Evolutionary conservation across 306 rosid genomes (phyloP).

Genomic region (Vigna mungo): DNA sequence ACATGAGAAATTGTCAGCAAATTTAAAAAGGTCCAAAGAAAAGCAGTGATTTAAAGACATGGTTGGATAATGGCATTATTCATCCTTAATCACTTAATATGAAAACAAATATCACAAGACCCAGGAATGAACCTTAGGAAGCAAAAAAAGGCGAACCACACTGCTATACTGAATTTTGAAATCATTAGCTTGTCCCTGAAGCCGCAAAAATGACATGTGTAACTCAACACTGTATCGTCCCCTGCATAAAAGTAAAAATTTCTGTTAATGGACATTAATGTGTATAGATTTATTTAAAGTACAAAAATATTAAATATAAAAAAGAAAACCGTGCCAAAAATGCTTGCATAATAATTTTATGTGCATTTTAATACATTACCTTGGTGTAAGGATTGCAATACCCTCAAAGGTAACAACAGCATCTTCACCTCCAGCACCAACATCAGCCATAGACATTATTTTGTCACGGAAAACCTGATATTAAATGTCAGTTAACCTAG

Average conservation of each 20-base stretch:
- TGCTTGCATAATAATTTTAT: not conserved
- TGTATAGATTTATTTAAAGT: slow-evolving; percentile 1
- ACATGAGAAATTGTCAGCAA: slow-evolving; percentile 44
- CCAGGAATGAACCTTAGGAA: slow-evolving; percentile 82
- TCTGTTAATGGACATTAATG: slow-evolving; percentile 30
- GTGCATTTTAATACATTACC: slow-evolving; percentile 57
- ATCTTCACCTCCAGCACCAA: slow-evolving; percentile 91
- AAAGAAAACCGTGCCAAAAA: slow-evolving; percentile 27
- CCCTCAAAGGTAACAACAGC: slow-evolving; percentile 98
- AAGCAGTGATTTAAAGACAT: slow-evolving; percentile 33
- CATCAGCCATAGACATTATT: slow-evolving; percentile 96
- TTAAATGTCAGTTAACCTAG: slow-evolving; percentile 37
- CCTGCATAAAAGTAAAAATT: slow-evolving; percentile 58
- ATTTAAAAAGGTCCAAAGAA: slow-evolving; percentile 11
- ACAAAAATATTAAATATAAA: not conserved
- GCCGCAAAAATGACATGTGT: slow-evolving; percentile 88
- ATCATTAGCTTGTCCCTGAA: slow-evolving; percentile 98
- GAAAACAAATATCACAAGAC: slow-evolving; percentile 25
- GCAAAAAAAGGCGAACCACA: slow-evolving; percentile 92
- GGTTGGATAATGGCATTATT: not conserved
- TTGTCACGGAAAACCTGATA: slow-evolving; percentile 92
- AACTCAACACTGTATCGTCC: slow-evolving; percentile 97
- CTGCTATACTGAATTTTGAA: slow-evolving; percentile 99
- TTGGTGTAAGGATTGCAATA: slow-evolving; percentile 97
- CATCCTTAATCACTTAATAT: not conserved